Percentiles rank a stretch among this genome's conserved stretches.
phyloP scores from a whole-genome alignment of 768 basidiomycete genomes.

The Tylopilus balloui region DNA sequence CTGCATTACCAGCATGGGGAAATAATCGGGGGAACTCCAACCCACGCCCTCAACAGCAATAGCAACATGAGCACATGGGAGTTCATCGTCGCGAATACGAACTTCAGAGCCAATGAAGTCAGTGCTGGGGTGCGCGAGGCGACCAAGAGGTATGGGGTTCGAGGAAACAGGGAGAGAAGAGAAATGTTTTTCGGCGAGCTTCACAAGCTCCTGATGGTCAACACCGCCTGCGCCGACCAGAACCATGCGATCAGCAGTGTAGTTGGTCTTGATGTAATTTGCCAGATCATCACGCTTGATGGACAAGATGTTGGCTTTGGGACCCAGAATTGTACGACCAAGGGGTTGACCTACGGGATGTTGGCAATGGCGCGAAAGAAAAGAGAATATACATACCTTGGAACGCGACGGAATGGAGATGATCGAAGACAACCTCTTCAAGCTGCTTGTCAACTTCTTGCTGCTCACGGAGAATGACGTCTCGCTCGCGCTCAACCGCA shows the following conservation, averaged over 20 bases:
- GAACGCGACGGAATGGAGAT: conserved; percentile 95
- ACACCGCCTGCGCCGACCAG: conserved; percentile 96
- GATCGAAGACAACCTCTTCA: conserved; percentile 98
- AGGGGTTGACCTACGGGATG: conserved; percentile 74
- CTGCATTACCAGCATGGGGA: conserved; percentile 99
- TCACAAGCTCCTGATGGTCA: conserved; percentile 86
- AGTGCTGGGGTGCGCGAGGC: conserved; percentile 70
- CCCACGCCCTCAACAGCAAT: conserved; percentile 97
- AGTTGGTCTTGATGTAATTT: conserved; percentile 94
- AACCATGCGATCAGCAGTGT: conserved; percentile 98
- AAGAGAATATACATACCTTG: conserved; percentile 52
- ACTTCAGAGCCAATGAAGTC: conserved; percentile 93
- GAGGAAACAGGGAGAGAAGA: conserved; percentile 81
- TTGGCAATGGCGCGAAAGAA: conserved; percentile 8
- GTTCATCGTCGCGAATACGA: conserved; percentile 88
- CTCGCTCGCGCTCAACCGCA: conserved; percentile 92
- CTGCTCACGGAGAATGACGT: conserved; percentile 95
- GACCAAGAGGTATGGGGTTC: conserved; percentile 85
- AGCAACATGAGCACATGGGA: conserved; percentile 87
- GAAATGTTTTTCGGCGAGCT: conserved; percentile 93
- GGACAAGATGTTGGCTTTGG: conserved; percentile 92
- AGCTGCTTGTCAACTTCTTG: conserved; percentile 99
- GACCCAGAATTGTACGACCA: conserved; percentile 95
- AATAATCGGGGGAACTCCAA: conserved; percentile 98
- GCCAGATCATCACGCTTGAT: conserved; percentile 87